phyloP scores from a whole-genome alignment of 1,284 basidiomycete genomes.

The Thecaphora thlaspeos region DNA sequence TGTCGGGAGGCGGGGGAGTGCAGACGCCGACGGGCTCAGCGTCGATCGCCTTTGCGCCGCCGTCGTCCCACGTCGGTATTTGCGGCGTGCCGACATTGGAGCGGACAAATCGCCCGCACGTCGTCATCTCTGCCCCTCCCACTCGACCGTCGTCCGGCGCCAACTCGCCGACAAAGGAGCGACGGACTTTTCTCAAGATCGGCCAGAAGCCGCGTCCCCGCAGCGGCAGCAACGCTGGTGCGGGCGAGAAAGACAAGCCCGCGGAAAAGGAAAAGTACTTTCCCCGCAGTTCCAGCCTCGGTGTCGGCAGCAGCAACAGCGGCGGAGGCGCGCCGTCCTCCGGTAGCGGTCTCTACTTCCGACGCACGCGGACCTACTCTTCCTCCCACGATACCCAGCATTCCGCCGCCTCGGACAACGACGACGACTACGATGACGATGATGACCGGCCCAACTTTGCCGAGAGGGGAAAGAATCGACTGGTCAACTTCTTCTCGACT shows the following conservation, averaged over 20 bases:
- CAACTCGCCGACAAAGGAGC: not conserved
- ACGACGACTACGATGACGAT: conserved; percentile 15
- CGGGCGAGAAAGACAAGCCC: not conserved
- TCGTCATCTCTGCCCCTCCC: not conserved
- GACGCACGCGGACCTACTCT: too few relatives aligned
- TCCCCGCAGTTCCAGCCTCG: conserved; percentile 29
- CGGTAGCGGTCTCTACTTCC: not conserved
- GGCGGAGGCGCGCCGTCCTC: not conserved
- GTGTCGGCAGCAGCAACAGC: conserved; percentile 11
- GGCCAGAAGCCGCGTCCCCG: not conserved
- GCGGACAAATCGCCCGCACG: not conserved
- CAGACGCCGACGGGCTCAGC: too few relatives aligned
- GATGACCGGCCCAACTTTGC: conserved; percentile 8
- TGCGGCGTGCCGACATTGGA: too few relatives aligned
- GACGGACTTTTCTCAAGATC: not conserved
- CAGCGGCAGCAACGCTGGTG: not conserved
- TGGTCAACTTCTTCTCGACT: conserved; percentile 28
- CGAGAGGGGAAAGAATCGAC: conserved; percentile 22
- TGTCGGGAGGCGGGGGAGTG: too few relatives aligned
- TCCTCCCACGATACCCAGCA: conserved; percentile 1
- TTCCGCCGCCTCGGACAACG: not conserved
- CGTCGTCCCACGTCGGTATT: too few relatives aligned
- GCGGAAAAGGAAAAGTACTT: conserved; percentile 22
- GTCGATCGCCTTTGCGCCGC: too few relatives aligned
- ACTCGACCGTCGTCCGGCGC: not conserved